A percentile compares a stretch with the other conserved stretches of the same genome.
These are phyloP conservation scores for Beauveria pseudobassiana DNA, from an alignment of 2,329 filamentous ascomycete species.

Conservation along the genomic window DNA sequence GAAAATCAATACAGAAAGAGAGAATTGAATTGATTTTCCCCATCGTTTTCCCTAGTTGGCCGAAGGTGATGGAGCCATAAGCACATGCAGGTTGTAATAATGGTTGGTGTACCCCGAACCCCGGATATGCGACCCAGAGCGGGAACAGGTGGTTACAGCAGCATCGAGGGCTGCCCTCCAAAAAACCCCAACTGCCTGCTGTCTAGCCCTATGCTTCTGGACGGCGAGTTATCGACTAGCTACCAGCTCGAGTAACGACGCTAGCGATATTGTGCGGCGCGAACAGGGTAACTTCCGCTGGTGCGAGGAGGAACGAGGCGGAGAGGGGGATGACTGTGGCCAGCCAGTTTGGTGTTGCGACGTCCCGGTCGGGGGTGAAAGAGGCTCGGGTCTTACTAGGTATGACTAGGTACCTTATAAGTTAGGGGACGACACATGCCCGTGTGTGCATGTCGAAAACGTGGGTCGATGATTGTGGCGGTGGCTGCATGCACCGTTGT, in stretches of 20 bases:
- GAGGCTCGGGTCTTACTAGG: not conserved
- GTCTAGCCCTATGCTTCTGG: not conserved
- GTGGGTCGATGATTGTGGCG: not conserved
- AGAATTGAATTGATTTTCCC: not conserved
- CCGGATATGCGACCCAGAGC: not conserved
- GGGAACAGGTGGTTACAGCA: constrained; percentile 6
- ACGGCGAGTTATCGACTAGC: not conserved
- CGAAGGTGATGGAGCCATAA: not conserved
- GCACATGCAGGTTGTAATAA: not conserved
- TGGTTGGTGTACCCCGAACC: constrained; percentile 6
- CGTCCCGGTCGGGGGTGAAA: not conserved
- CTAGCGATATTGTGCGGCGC: not conserved
- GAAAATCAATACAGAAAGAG: not conserved
- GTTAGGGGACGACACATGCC: too few relatives aligned
- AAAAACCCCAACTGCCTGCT: not conserved
- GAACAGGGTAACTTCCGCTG: constrained; percentile 9
- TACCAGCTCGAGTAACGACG: not conserved
- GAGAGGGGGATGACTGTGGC: too few relatives aligned
- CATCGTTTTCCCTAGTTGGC: not conserved
- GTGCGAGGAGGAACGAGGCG: constrained; percentile 6
- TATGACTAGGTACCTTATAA: too few relatives aligned
- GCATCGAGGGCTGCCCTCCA: not conserved
- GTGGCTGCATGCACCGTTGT: not conserved
- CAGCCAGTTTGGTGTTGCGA: not conserved
- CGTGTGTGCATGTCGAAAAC: too few relatives aligned